Percentiles rank a stretch among this genome's conserved stretches.
phyloP scores from a whole-genome alignment of 2,329 filamentous ascomycete genomes.

The Arthroderma uncinatum region DNA sequence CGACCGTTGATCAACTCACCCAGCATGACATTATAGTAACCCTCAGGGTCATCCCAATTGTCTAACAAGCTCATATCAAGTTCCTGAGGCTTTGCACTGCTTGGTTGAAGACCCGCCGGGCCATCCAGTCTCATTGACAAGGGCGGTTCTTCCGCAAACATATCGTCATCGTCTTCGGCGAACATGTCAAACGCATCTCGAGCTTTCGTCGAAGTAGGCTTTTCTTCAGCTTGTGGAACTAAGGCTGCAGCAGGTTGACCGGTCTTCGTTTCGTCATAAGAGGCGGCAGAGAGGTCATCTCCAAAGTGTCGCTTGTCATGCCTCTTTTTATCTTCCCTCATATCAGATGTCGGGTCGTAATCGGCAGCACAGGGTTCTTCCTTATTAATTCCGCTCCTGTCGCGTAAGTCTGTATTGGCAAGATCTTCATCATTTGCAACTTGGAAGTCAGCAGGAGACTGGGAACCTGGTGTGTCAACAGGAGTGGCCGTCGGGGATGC shows the following conservation, averaged over 20 bases:
- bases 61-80: conserved; percentile 68
- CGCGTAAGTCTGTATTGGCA: conserved; percentile 42
- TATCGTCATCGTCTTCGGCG: conserved; percentile 52
- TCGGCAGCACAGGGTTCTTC: conserved; percentile 85
- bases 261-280: conserved; percentile 49
- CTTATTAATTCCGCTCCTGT: conserved; percentile 39
- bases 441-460: conserved; percentile 50
- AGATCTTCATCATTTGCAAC: conserved; percentile 57
- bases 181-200: conserved; percentile 54
- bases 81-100: conserved; percentile 44
- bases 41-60: conserved; percentile 86
- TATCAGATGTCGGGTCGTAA: conserved; percentile 80
- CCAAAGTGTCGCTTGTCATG: conserved; percentile 54
- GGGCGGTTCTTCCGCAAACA: conserved; percentile 69
- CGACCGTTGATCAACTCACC: conserved; percentile 82
- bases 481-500: conserved; percentile 39
- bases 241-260: conserved; percentile 43
- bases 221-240: conserved; percentile 30
- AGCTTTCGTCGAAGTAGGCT: conserved; percentile 31
- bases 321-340: conserved; percentile 68
- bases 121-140: conserved; percentile 45
- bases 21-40: conserved; percentile 89
- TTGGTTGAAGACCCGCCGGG: conserved; percentile 39
- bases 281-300: conserved; percentile 43
- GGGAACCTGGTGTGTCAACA: conserved; percentile 37